Evolutionary conservation across 495 filamentous ascomycete genomes (phyloP), one percentile per base, ranked within the genome.

Genomic region (Acidomyces sp.): DNA sequence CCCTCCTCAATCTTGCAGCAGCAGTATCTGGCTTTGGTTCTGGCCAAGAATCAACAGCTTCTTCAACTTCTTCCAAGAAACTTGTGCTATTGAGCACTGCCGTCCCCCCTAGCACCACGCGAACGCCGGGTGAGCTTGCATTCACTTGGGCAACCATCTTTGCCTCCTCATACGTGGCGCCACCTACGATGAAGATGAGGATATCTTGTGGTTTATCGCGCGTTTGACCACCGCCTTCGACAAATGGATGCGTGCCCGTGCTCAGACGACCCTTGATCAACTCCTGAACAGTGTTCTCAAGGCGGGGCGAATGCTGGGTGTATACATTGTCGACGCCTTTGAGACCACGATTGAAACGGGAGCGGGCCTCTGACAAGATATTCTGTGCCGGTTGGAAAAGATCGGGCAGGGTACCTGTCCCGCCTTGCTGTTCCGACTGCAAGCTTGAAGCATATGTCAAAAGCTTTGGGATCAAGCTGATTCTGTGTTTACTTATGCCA

Each of bases 291-390:
- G 85, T 94, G 7, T 73, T 71, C 59, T 94, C 86, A 32, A 97
- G 58, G 31, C 83, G 69, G 0, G 90, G 87, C 2, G 86, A 90
- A 60, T 97, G 90, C 59, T 96, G 92, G 0, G 90, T 97, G 58
- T 96, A 97, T 16, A 97, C 90, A 51, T 97, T 97, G 57, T 97
- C 90, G 3, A 96, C 87, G 11, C 90, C 90, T 55, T 94, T 93
- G 13, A 97, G 69, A 2, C 88, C 92, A 15, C 46, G 41, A 57
- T 93, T 93, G 61, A 97, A 87, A 2, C 86, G 78, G 51, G 81
- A 81, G 22, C 86, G 71, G 2, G 90, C 86, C 12, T 82, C 82
- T 22, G 82, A 83, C 62, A 97, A 94, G 40, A 97, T 82, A 4
- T 83, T 87, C 1, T 82, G 77, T 0, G 82, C 81, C 2, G 45